These are phyloP conservation scores for Ailanthus altissimus DNA, from an alignment of 345 rosid species.

Conservation along the genomic window DNA sequence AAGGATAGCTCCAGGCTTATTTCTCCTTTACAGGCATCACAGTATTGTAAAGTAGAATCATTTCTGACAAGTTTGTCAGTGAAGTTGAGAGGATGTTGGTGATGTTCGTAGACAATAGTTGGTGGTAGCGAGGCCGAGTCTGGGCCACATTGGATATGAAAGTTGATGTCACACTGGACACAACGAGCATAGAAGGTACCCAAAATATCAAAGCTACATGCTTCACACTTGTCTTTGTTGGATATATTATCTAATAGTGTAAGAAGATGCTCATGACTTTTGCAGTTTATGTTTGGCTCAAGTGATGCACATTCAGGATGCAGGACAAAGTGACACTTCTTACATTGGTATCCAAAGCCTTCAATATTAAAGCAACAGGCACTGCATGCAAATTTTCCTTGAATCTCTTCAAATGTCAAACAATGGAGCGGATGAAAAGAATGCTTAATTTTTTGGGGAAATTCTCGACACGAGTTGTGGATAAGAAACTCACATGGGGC, in stretches of 20 bases:
- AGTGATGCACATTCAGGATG: background rate
- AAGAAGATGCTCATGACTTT: background rate
- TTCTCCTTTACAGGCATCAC: background rate
- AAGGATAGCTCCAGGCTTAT: background rate
- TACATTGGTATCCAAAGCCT: background rate
- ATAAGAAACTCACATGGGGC: background rate
- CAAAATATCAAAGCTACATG: background rate
- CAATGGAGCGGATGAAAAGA: background rate
- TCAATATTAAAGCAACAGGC: background rate
- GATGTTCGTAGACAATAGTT: background rate
- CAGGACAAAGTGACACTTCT: background rate
- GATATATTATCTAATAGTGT: background rate
- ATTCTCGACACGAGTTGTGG: background rate
- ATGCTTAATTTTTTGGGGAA: background rate
- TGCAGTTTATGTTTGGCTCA: background rate
- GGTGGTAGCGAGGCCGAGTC: background rate
- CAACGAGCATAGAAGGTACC: background rate
- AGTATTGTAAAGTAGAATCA: background rate
- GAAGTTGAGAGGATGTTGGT: background rate
- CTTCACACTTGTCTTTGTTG: background rate
- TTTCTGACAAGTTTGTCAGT: background rate
- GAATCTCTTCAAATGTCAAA: background rate
- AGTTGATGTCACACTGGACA: background rate
- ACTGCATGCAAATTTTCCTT: background rate
- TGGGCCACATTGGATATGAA: background rate